Percentiles rank a stretch among this genome's conserved stretches.
Evolutionary conservation across 1,139 yeast genomes (phyloP).

Genomic region (Geotrichum restrictum): DNA sequence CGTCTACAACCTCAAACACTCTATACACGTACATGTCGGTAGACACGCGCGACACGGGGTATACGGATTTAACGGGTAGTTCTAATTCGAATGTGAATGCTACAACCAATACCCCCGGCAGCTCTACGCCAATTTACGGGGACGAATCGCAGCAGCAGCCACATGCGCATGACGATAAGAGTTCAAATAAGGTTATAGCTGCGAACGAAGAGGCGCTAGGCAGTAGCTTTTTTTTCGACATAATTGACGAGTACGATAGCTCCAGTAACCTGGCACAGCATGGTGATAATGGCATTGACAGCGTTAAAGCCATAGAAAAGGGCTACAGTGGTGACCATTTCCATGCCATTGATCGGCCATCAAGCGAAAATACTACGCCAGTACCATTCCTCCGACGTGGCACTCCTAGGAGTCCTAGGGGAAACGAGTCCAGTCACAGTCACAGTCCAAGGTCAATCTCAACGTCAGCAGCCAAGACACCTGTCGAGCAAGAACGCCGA

Average conservation of each 20-base stretch:
- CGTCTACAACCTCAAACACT: background rate
- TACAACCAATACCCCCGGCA: background rate
- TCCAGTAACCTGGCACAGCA: background rate
- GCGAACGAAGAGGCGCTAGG: background rate
- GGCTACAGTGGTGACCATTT: too few species aligned
- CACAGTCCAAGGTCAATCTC: too few species aligned
- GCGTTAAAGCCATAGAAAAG: background rate
- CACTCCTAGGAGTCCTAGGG: too few species aligned
- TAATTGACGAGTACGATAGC: background rate
- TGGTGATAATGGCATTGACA: background rate
- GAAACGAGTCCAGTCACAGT: too few species aligned
- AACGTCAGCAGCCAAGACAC: too few species aligned
- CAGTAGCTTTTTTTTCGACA: background rate
- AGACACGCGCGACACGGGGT: too few species aligned
- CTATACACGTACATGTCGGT: background rate
- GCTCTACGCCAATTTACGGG: background rate
- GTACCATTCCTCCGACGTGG: background rate
- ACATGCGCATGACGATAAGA: too few species aligned
- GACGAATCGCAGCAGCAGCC: background rate
- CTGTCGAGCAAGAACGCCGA: constrained; percentile 1
- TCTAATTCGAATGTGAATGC: background rate
- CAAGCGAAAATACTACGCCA: background rate
- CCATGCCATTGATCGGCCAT: background rate
- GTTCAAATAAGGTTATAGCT: background rate
- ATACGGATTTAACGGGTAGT: background rate